Evolutionary conservation across 108 stramenopile species (phyloP).

Genomic region (Pseudonitzschia multiseries): DNA sequence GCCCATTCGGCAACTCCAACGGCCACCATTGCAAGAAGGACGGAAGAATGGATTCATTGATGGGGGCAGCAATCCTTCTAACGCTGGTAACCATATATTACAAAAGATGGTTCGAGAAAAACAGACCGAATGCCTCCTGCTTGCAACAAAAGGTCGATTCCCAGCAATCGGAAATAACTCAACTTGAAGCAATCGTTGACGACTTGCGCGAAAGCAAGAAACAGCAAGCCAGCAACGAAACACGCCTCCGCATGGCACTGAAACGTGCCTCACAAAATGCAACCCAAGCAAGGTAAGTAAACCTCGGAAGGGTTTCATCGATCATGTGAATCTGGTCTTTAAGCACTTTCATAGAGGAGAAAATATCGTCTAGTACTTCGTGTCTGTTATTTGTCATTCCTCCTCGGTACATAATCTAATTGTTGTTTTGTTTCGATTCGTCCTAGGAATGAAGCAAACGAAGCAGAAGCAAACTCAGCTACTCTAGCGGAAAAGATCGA

Average conservation of each 20-base stretch:
- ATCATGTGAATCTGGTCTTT: too few relatives aligned
- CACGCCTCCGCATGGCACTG: slow-evolving; percentile 2
- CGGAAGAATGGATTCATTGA: not conserved
- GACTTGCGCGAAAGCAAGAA: slow-evolving; percentile 2
- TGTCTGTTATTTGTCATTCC: too few relatives aligned
- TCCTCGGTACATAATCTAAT: too few relatives aligned
- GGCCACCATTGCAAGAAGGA: not conserved
- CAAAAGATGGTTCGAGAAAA: slow-evolving; percentile 14
- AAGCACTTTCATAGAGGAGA: too few relatives aligned
- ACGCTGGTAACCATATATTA: not conserved
- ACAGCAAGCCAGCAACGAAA: not conserved
- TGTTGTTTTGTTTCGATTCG: not conserved
- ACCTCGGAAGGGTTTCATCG: not conserved
- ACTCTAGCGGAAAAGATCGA: slow-evolving; percentile 1
- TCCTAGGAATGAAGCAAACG: slow-evolving; percentile 10
- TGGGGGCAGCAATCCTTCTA: not conserved
- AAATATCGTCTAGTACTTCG: too few relatives aligned
- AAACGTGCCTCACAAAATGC: slow-evolving; percentile 15
- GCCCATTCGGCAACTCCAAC: not conserved
- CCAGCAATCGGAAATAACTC: slow-evolving; percentile 8
- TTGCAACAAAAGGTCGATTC: slow-evolving; percentile 18
- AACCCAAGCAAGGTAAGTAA: slow-evolving; percentile 9
- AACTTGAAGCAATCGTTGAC: slow-evolving; percentile 2
- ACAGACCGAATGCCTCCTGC: not conserved
- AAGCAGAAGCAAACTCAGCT: slow-evolving; percentile 1